These are phyloP conservation scores for Rutstroemia sp. DNA, from an alignment of 2,329 filamentous ascomycete genomes.

Conservation along the genomic window DNA sequence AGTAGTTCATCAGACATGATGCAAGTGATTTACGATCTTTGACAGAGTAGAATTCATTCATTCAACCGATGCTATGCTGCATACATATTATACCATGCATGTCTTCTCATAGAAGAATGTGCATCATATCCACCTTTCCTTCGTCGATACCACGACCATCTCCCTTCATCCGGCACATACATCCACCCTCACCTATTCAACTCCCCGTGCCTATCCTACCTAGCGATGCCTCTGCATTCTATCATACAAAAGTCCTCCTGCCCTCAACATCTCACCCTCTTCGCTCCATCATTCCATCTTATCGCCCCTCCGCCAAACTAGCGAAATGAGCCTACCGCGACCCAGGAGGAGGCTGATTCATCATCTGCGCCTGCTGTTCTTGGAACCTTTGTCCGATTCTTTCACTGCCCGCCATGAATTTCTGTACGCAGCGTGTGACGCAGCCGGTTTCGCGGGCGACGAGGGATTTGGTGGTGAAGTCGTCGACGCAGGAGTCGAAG, in stretches of 20 bases:
- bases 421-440: constrained; percentile 90
- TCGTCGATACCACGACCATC: not conserved
- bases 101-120: not conserved
- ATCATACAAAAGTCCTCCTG: not conserved
- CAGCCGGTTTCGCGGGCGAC: constrained; percentile 83
- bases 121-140: not conserved
- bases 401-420: constrained; percentile 88
- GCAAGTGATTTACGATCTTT: too few species aligned
- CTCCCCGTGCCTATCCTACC: too few species aligned
- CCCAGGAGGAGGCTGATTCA: constrained; percentile 29
- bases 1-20: too few species aligned
- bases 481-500: constrained; percentile 95
- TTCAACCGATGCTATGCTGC: not conserved
- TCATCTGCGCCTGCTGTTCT: constrained; percentile 57
- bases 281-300: not conserved
- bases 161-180: too few species aligned
- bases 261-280: not conserved
- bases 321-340: constrained; percentile 14
- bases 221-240: not conserved
- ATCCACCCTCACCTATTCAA: too few species aligned
- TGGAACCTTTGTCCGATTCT: constrained; percentile 86
- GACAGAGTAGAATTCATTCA: not conserved
- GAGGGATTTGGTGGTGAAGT: constrained; percentile 96
- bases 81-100: not conserved
- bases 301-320: not conserved